These are phyloP conservation scores for Aspergillus japonicus DNA, from an alignment of 2,329 filamentous ascomycete genomes.

Conservation along the genomic window DNA sequence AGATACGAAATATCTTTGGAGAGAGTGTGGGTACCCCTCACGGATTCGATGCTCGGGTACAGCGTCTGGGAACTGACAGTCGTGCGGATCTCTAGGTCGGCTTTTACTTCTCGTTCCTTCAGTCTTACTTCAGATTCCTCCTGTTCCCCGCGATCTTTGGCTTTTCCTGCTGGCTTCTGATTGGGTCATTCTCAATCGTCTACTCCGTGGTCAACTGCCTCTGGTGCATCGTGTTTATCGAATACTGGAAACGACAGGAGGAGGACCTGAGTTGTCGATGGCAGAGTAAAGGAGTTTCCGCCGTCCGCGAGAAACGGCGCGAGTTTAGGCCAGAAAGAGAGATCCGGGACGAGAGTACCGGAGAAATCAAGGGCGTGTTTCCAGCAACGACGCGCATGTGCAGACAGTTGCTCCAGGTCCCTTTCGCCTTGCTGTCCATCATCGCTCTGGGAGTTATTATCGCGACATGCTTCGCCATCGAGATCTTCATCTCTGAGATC, in stretches of 20 bases:
- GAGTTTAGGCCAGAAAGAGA: constrained; percentile 80
- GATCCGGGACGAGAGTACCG: constrained; percentile 75
- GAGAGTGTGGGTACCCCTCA: constrained; percentile 48
- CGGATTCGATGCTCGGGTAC: background rate
- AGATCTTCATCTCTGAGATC: constrained; percentile 94
- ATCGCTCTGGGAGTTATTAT: constrained; percentile 80
- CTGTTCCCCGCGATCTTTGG: constrained; percentile 80
- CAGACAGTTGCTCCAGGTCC: constrained; percentile 80
- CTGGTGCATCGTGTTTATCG: constrained; percentile 86
- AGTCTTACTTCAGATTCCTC: constrained; percentile 89
- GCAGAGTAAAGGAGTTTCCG: constrained; percentile 84
- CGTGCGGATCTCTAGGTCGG: constrained; percentile 58
- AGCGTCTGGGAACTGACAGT: background rate
- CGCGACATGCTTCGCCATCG: constrained; percentile 84
- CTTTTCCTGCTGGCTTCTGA: constrained; percentile 72
- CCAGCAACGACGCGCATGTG: constrained; percentile 73
- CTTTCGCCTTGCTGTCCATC: constrained; percentile 78
- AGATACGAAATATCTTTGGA: constrained; percentile 75
- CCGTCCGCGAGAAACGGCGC: constrained; percentile 72
- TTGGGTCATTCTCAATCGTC: constrained; percentile 79
- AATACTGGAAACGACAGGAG: constrained; percentile 83
- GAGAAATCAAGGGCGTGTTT: constrained; percentile 75
- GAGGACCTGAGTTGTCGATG: constrained; percentile 83
- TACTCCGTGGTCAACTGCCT: constrained; percentile 79
- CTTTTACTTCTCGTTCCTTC: constrained; percentile 94